phyloP scores from a whole-genome alignment of 805 yeast species.

The Spathaspora hagerdaliae region DNA sequence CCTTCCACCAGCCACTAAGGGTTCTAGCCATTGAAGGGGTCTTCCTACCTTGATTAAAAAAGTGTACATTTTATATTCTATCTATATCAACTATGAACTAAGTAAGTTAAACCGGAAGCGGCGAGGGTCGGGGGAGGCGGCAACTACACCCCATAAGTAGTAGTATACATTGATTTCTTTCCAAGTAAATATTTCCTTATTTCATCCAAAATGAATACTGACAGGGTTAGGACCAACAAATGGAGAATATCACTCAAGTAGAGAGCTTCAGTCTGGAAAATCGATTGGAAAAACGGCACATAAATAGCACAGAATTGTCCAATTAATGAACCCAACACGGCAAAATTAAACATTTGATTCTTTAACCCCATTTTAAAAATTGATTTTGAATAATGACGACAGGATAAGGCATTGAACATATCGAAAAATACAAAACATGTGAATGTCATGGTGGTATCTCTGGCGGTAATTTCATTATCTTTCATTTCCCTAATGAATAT shows the following conservation, averaged over 20 bases:
- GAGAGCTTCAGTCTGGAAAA: conserved; percentile 94
- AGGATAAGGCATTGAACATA: conserved; percentile 93
- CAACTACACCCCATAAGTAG: conserved; percentile 7
- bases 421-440: conserved; percentile 95
- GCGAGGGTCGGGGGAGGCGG: too few relatives aligned
- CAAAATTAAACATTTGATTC: conserved; percentile 89
- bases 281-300: conserved; percentile 84
- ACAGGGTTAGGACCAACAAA: conserved; percentile 61
- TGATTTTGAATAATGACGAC: conserved; percentile 85
- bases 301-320: conserved; percentile 95
- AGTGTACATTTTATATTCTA: too few relatives aligned
- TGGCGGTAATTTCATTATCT: conserved; percentile 75
- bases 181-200: conserved; percentile 51
- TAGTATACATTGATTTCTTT: conserved; percentile 13
- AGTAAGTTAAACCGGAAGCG: too few relatives aligned
- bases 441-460: conserved; percentile 98
- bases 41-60: too few relatives aligned
- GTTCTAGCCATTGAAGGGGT: too few relatives aligned
- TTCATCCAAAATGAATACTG: conserved; percentile 87
- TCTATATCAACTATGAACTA: too few relatives aligned
- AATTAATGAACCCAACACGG: conserved; percentile 80
- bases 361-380: conserved; percentile 76
- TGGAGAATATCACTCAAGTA: conserved; percentile 64
- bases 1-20: too few relatives aligned
- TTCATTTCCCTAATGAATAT: conserved; percentile 85